Conservation (phyloP, 2,329 filamentous ascomycete species). For the Pseudogymnoascus sp. region DNA sequence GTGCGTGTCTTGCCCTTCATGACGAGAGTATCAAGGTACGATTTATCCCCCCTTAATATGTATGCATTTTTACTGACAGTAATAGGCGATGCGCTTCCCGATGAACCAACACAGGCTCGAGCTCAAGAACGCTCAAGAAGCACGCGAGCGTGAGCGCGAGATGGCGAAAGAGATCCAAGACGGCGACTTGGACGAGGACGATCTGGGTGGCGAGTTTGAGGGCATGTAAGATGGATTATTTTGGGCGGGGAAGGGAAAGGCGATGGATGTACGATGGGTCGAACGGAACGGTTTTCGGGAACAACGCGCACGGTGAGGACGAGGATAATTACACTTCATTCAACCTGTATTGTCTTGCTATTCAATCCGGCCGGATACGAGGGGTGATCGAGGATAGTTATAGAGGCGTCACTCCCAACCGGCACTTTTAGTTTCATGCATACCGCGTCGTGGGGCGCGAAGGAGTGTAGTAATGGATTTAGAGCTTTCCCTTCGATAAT, state of each 20-base stretch:
- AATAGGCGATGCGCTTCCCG: slow-evolving; percentile 91
- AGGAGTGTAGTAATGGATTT: slow-evolving; percentile 7
- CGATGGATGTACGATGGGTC: slow-evolving; percentile 9
- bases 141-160: slow-evolving; percentile 91
- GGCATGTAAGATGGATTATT: slow-evolving; percentile 60
- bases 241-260: not conserved
- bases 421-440: slow-evolving; percentile 7
- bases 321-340: slow-evolving; percentile 8
- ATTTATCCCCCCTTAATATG: slow-evolving; percentile 11
- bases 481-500: slow-evolving; percentile 8
- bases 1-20: slow-evolving; percentile 82
- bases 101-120: slow-evolving; percentile 99
- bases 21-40: slow-evolving; percentile 96
- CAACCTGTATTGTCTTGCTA: slow-evolving; percentile 9
- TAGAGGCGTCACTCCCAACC: slow-evolving; percentile 6
- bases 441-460: slow-evolving; percentile 2
- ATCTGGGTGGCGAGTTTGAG: slow-evolving; percentile 92
- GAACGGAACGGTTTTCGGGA: slow-evolving; percentile 8
- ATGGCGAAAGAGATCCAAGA: slow-evolving; percentile 99
- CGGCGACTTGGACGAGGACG: slow-evolving; percentile 92
- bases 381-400: slow-evolving; percentile 1
- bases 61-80: slow-evolving; percentile 9
- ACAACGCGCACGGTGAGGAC: not conserved
- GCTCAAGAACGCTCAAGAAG: slow-evolving; percentile 96
- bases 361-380: slow-evolving; percentile 7